Conservation (phyloP, 306 rosid genomes). For the Casuarina equisetifolia region DNA sequence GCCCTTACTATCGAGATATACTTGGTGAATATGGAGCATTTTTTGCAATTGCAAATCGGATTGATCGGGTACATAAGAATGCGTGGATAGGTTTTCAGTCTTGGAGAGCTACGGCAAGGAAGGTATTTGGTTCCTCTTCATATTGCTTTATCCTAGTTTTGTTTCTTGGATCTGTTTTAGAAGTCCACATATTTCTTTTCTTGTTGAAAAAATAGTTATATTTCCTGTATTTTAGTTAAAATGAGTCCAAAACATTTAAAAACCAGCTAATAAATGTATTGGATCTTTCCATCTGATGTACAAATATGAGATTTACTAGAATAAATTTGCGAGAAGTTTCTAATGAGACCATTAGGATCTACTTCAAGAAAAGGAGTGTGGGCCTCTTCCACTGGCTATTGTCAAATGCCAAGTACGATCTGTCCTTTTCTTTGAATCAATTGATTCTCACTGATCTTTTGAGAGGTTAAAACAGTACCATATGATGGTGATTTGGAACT, state of each 20-base stretch:
- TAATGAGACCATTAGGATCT: too few relatives aligned
- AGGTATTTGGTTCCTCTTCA: conserved; percentile 43
- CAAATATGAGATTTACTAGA: too few relatives aligned
- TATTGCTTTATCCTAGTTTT: conserved; percentile 5
- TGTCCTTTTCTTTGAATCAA: background rate
- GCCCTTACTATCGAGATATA: conserved; percentile 74
- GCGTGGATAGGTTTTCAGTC: conserved; percentile 99
- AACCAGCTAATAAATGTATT: too few relatives aligned
- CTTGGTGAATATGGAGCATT: conserved; percentile 90
- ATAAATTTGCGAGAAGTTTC: too few relatives aligned
- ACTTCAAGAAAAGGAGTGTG: too few relatives aligned
- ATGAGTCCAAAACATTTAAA: background rate
- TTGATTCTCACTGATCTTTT: background rate
- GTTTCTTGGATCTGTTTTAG: background rate
- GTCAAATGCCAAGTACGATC: background rate
- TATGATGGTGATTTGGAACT: background rate
- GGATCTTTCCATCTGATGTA: too few relatives aligned
- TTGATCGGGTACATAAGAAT: conserved; percentile 90
- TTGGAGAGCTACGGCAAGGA: conserved; percentile 96
- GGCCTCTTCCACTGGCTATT: background rate
- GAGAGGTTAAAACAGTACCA: background rate
- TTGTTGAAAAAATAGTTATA: background rate
- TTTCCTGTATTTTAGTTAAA: background rate
- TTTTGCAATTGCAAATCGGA: conserved; percentile 81
- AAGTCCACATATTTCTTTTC: background rate